Percentiles rank a stretch among this genome's conserved stretches.
phyloP scores from a whole-genome alignment of 257 asterid genomes.

The Petrea volubilis region DNA sequence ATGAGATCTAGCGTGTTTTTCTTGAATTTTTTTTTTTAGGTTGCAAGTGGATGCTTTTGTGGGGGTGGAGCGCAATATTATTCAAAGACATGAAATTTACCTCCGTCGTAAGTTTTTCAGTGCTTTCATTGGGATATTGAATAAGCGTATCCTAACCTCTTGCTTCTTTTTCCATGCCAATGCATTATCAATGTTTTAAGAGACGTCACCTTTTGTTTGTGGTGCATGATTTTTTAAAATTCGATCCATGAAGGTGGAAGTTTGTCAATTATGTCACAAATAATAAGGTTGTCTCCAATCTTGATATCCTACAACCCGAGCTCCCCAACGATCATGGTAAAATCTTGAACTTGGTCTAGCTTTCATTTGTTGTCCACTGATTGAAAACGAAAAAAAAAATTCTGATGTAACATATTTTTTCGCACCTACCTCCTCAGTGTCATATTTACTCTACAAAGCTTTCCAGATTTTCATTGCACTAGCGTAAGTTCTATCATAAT shows the following conservation, averaged over 20 bases:
- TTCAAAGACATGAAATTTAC: not conserved
- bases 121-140: not conserved
- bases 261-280: not conserved
- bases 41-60: not conserved
- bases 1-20: not conserved
- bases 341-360: not conserved
- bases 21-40: not conserved
- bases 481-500: no score
- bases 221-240: not conserved
- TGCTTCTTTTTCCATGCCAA: not conserved
- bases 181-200: not conserved
- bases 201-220: not conserved
- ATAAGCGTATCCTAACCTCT: not conserved
- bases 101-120: not conserved
- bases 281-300: not conserved
- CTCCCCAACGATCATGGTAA: not conserved
- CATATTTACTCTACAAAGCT: no score
- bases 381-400: no score
- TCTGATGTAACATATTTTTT: no score
- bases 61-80: not conserved
- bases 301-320: not conserved
- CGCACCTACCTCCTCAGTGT: no score
- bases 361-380: not conserved
- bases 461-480: no score
- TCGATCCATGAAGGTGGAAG: not conserved